Evolutionary conservation across 306 rosid genomes (phyloP).

Genomic region (Fragaria iinumae): DNA sequence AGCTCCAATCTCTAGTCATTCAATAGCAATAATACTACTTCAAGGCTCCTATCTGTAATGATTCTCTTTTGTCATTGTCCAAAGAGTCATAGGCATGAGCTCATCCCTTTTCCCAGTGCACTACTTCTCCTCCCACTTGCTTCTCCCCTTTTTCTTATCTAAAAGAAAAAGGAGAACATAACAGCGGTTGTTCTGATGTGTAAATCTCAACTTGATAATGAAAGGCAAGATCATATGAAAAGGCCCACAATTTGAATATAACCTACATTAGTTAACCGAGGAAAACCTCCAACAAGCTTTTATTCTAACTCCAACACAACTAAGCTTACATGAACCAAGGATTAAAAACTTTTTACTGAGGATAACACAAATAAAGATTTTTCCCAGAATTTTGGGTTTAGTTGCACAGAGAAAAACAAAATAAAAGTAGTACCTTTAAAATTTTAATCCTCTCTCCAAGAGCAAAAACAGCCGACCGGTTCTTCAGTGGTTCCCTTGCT

Average conservation of each 20-base stretch:
- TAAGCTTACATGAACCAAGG: neutral
- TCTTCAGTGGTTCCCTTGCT: conserved; percentile 91
- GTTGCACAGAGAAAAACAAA: neutral
- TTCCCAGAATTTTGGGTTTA: neutral
- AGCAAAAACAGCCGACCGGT: conserved; percentile 92
- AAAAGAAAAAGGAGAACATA: neutral
- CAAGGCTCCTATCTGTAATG: neutral
- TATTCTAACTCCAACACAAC: neutral
- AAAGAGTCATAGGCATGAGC: neutral
- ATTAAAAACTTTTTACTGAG: neutral
- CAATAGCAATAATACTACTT: conserved; percentile 2
- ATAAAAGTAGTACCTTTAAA: conserved; percentile 54
- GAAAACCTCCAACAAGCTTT: neutral
- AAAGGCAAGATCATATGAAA: neutral
- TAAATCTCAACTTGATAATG: neutral
- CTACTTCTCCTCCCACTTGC: conserved; percentile 1
- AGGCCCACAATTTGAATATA: neutral
- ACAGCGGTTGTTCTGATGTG: neutral
- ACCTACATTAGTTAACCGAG: neutral
- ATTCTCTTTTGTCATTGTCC: neutral
- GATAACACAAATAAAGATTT: neutral
- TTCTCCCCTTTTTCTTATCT: neutral
- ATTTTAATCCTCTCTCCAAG: conserved; percentile 90
- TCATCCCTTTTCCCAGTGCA: neutral
- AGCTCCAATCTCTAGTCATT: neutral